Base-by-base conservation (phyloP, 2,329 filamentous ascomycete species). In the Neoscytalidium dimidiatum region DNA sequence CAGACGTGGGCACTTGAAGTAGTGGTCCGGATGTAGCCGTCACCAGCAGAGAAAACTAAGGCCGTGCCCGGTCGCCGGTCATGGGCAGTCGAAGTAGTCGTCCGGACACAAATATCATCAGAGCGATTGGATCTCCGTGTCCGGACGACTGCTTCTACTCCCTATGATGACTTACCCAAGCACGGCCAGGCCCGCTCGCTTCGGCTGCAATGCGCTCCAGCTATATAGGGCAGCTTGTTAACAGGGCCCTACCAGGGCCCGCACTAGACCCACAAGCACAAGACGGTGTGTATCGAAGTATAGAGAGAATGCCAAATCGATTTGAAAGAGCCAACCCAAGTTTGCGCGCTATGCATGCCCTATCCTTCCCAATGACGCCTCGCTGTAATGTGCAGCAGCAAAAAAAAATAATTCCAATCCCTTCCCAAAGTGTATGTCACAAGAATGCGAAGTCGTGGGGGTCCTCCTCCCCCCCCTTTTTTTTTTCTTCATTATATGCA, bases 401-500 rank as follows among this genome's bases (percentile, higher is more conserved):
- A 23, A 56, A 33, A 46, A 23, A 13, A 21, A 44, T 5, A 29
- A 29, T n/a, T 17, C 56, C 41, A 33, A 60, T 17, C 28, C 26
- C n/a, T 44, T 23, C 53, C 53, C n/a, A 44, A 44, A 60, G 33
- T 60, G 38, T 60, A 60, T 60, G 41, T 60, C 38, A 60, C 56
- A 60, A 60, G 56, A 60, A 60, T 60, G 56, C 56, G 46, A 60
- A 46, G 41, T n/a, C n/a, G n/a, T n/a, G n/a, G n/a, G n/a, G n/a
- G n/a, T n/a, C n/a, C n/a, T n/a, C n/a, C n/a, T n/a, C n/a, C n/a
- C n/a, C n/a, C n/a, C n/a, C n/a, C n/a, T n/a, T n/a, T n/a, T n/a
- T n/a, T n/a, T n/a, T n/a, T n/a, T 35, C 9, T 41, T 76, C 44
- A 78, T 77, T 65, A 65, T 46, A 65, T 38, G 63, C 63, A 65